Evolutionary conservation across 306 rosid species (phyloP), one percentile per base, ranked within the genome.

Genomic region (Parietaria judaica): DNA sequence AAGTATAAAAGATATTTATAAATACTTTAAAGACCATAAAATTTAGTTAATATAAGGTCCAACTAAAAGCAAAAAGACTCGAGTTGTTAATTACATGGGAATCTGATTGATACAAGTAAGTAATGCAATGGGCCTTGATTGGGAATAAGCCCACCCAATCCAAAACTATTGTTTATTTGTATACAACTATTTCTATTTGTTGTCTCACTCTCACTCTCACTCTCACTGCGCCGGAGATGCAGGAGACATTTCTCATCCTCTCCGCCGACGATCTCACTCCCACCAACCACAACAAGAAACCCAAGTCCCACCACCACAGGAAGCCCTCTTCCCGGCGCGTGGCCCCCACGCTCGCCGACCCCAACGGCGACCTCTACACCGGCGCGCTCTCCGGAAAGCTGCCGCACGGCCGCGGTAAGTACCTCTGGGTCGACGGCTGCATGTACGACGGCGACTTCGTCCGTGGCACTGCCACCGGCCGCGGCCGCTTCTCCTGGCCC

Each of bases 401-500:
- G 36, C 98, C 96, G 0, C 75, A 83, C 70, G 96, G 98, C 69
- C 86, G 88, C 31, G 96, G 98, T 0, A 92, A 88, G 68, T 92
- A 92, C 45, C 49, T 83, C 35, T 92, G 99, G 99, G 72, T 64
- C 0, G 99, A 92, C 73, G 96, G 99, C 5, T 92, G 96, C 71
- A 81, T 88, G 94, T 88, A 92, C 72, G 95, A 84, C 39, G 99
- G 99, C 0, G 94, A 84, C 16, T 92, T 96, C 95, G 78, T 81
- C 66, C 68, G 74, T 49, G 99, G 99, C 1, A 92, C 84, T 39
- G 96, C 95, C 52, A 84, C 84, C 0, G 96, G 95, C 0, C 88
- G 81, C 39, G 99, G 99, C 0, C 86, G 73, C 31, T 86, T 92
- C 81, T 92, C 96, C 0, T 92, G 96, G 99, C 95, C 99, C 12